These are phyloP conservation scores for Thuja plicata DNA, from an alignment of 83 land plant genomes.

Conservation along the genomic window DNA sequence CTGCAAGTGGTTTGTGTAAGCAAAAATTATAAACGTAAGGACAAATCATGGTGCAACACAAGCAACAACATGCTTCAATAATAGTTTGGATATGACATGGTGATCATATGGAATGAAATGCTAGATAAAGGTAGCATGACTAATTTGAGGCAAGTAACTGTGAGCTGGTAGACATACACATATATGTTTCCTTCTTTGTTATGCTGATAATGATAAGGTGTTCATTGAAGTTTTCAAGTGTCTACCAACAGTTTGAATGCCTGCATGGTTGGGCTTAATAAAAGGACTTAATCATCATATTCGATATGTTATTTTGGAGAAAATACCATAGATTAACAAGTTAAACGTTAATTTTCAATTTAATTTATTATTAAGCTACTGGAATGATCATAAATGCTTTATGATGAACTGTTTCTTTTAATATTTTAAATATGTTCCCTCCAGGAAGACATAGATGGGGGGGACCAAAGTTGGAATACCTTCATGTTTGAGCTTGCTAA, in stretches of 20 bases:
- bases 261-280: background rate
- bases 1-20: background rate
- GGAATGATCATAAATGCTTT: background rate
- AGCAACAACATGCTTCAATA: background rate
- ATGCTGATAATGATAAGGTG: background rate
- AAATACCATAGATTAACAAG: background rate
- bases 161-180: background rate
- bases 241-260: background rate
- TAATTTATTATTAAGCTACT: background rate
- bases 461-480: background rate
- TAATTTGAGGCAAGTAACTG: background rate
- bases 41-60: background rate
- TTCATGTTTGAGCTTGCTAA: background rate
- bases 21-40: background rate
- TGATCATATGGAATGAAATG: background rate
- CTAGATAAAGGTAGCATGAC: background rate
- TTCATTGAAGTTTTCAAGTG: background rate
- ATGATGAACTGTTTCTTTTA: background rate
- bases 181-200: background rate
- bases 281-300: background rate
- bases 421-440: background rate
- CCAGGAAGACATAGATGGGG: background rate
- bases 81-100: background rate
- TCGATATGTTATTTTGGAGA: background rate
- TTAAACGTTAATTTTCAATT: background rate